A percentile compares a stretch with the other conserved stretches of the same genome.
phyloP scores from a whole-genome alignment of 306 rosid species.

The Casuarina glauca region DNA sequence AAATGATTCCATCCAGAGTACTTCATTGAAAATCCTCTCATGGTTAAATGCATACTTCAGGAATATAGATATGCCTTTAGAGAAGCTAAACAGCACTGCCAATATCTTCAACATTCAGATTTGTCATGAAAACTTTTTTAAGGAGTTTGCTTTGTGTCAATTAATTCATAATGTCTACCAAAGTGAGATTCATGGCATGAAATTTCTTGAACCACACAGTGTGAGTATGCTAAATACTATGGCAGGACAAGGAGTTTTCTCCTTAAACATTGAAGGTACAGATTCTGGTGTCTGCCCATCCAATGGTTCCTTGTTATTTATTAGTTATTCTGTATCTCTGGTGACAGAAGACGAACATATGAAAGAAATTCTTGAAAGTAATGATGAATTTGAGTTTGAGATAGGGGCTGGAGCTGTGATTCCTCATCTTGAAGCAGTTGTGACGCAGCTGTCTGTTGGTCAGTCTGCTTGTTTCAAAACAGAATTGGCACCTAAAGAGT shows the following conservation, averaged over 20 bases:
- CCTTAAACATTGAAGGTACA: conserved; percentile 59
- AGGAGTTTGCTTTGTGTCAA: conserved; percentile 48
- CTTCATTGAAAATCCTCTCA: conserved; percentile 69
- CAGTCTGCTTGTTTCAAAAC: conserved; percentile 65
- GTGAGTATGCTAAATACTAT: conserved; percentile 27
- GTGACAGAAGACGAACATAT: conserved; percentile 43
- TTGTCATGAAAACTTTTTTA: conserved; percentile 32
- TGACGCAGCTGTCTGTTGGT: conserved; percentile 73
- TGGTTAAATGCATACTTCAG: conserved; percentile 68
- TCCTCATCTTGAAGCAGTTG: conserved; percentile 63
- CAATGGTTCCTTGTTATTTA: conserved; percentile 69
- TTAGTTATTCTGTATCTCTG: conserved; percentile 63
- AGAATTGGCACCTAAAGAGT: conserved; percentile 53
- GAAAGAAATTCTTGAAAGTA: conserved; percentile 64
- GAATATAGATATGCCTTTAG: conserved; percentile 43
- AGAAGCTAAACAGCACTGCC: conserved; percentile 50
- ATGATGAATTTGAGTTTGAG: conserved; percentile 86
- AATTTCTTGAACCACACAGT: conserved; percentile 28
- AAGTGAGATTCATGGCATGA: conserved; percentile 35
- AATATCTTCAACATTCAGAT: conserved; percentile 45
- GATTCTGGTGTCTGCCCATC: conserved; percentile 77
- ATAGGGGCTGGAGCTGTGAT: conserved; percentile 68
- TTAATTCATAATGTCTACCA: conserved; percentile 39
- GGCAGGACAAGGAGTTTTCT: conserved; percentile 28
- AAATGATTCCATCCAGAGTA: conserved; percentile 76